phyloP scores from a whole-genome alignment of 352 stramenopile species.

The Globisporangium irregulare region DNA sequence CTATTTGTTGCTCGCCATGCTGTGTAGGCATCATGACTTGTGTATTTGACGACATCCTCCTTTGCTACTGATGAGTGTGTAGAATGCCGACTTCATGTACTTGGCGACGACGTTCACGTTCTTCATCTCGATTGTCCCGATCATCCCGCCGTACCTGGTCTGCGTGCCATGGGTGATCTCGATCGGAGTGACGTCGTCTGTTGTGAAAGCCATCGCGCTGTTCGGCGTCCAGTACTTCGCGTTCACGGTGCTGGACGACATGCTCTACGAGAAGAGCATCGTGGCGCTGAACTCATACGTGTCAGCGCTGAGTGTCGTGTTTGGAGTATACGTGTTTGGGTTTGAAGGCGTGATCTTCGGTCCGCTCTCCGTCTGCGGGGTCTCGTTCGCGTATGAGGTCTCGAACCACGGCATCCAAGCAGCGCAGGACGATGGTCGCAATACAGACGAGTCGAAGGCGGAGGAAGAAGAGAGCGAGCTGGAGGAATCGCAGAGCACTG shows the following conservation, averaged over 20 bases:
- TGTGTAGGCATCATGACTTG: neutral
- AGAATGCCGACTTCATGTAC: conserved; percentile 87
- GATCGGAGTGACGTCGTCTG: conserved; percentile 73
- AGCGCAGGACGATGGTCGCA: conserved; percentile 60
- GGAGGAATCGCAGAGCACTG: conserved; percentile 42
- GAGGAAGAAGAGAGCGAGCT: conserved; percentile 47
- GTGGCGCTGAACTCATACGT: conserved; percentile 85
- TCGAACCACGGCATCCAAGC: conserved; percentile 87
- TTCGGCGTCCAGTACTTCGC: conserved; percentile 84
- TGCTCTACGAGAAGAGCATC: conserved; percentile 89
- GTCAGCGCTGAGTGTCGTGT: conserved; percentile 81
- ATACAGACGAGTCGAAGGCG: conserved; percentile 33
- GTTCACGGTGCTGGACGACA: conserved; percentile 83
- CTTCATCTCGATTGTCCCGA: conserved; percentile 87
- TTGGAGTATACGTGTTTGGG: conserved; percentile 85
- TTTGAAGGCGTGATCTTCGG: conserved; percentile 88
- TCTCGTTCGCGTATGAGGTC: conserved; percentile 83
- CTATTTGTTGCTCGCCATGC: neutral
- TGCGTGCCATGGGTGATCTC: conserved; percentile 82
- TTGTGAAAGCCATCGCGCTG: conserved; percentile 77
- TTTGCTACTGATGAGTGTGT: neutral
- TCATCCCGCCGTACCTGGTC: conserved; percentile 84
- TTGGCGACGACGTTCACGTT: conserved; percentile 83
- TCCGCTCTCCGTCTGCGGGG: conserved; percentile 75
- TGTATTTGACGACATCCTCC: neutral